Base-by-base conservation (phyloP, 495 filamentous ascomycete species). In the Penicillium paradoxum region DNA sequence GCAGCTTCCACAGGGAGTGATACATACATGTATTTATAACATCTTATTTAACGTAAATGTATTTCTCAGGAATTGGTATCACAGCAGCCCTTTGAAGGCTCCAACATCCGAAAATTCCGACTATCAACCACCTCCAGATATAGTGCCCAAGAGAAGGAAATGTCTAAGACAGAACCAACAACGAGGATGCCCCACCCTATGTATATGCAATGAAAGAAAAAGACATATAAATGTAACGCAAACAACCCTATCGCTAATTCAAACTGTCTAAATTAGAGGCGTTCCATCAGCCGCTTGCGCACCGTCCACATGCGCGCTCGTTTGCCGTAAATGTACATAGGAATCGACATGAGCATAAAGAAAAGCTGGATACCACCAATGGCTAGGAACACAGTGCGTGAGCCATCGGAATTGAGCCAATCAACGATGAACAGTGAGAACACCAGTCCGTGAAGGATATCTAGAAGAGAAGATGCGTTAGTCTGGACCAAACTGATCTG, bases 301-400 rank as follows among this genome's bases (percentile, higher is more conserved):
- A 90, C 89, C 0, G 93, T 97, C 91, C 92, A 96, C 90, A 96
- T 95, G n/a, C 93, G 79, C 29, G 88, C 83, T 43, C 91, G 77
- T 77, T 98, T 97, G 39, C 93, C 93, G 56, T 84, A 97, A 29
- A 98, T 89, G 65, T 96, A 98, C 87, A 98, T 89, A 3, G 93
- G 93, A 45, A 96, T 89, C 6, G 90, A 86, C 53, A 79, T 84
- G 11, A 87, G 53, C 52, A 96, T 69, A 51, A 83, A 79, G 36
- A 83, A 84, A 8, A 97, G 66, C 70, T 97, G 91, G 21, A 96
- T 91, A 29, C 88, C 79, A n/a, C 91, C 92, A 33, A 96, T 78
- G 45, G 82, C 87, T 32, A 95, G 63, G 60, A 89, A 97, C 0
- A 93, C 89, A 2, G 74, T 81, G 72, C 87, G 89, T 0, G 85